Base-by-base conservation (phyloP, 2,329 filamentous ascomycete species). In the Ramichloridium luteum region DNA sequence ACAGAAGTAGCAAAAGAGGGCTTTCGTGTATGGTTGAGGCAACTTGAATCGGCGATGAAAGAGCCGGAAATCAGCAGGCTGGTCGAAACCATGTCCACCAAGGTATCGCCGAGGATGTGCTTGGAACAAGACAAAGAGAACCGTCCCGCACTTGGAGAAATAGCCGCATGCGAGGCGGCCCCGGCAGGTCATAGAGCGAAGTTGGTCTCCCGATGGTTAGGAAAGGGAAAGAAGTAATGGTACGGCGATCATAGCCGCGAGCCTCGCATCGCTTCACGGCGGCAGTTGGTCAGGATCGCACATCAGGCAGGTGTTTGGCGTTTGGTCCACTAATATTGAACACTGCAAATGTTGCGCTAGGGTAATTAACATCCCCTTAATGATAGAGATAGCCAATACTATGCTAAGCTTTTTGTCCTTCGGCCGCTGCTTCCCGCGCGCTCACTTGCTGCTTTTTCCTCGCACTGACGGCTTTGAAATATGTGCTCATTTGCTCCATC, bases 401-500 rank as follows among this genome's bases (percentile, higher is more conserved):
- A 23, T 8, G n/a, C 14, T n/a, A 20, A 30, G 14, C 14, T 12
- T 14, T n/a, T n/a, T 23, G 20, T n/a, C 20, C 20, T n/a, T n/a
- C n/a, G 8, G 22, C 30, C 10, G 28, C 36, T 13, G 27, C 25
- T 26, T 43, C 43, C 28, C 28, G 34, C 11, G 34, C 39, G 28
- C 30, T 31, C 20, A 14, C 28, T 13, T 32, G 46, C 36, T 55
- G 50, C 36, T 52, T 55, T 31, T 42, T 50, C 37, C 39, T 46
- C 32, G 38, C 37, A 35, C 70, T 65, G 43, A 70, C 75, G 50
- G 75, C 77, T 42, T 45, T 46, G 34, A 93, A 66, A 54, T 81
- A 96, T 38, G 78, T 75, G 37, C 76, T 70, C 40, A 98, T 77
- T 61, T 93, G 86, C 55, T 96, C 86, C 49, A 90, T 74, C 51